phyloP scores from a whole-genome alignment of 2,329 filamentous ascomycete genomes.

The Colletotrichum orbiculare region DNA sequence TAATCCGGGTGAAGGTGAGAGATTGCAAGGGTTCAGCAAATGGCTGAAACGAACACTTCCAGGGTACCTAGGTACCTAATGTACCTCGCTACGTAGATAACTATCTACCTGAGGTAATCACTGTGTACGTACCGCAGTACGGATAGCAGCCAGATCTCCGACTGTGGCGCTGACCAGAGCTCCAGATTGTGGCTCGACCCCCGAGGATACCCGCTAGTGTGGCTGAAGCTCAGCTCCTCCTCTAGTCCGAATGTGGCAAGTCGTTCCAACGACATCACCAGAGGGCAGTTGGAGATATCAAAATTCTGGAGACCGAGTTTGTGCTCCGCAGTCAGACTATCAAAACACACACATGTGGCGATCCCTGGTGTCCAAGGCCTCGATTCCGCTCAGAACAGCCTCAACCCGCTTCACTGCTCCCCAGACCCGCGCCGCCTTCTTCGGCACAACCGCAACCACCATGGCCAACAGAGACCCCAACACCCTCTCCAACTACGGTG shows the following conservation, averaged over 20 bases:
- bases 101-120: no score
- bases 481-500: slow-evolving; percentile 91
- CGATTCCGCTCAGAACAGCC: slow-evolving; percentile 33
- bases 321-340: slow-evolving; percentile 20
- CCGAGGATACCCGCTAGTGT: not conserved
- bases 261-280: slow-evolving; percentile 34
- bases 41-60: no score
- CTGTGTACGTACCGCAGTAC: not conserved
- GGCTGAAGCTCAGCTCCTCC: slow-evolving; percentile 31
- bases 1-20: no score
- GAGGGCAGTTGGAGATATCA: slow-evolving; percentile 27
- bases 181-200: slow-evolving; percentile 8
- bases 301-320: slow-evolving; percentile 25
- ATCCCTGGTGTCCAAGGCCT: slow-evolving; percentile 31
- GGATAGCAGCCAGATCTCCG: not conserved
- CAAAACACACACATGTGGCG: slow-evolving; percentile 35
- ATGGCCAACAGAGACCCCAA: slow-evolving; percentile 78
- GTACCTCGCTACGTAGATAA: no score
- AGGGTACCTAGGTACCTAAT: no score
- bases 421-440: slow-evolving; percentile 18
- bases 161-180: not conserved
- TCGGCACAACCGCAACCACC: slow-evolving; percentile 27
- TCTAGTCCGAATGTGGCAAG: slow-evolving; percentile 35
- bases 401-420: slow-evolving; percentile 11
- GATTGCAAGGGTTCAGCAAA: no score